These are phyloP conservation scores for Ilyonectria sp. DNA, from an alignment of 2,329 filamentous ascomycete species.

Conservation along the genomic window DNA sequence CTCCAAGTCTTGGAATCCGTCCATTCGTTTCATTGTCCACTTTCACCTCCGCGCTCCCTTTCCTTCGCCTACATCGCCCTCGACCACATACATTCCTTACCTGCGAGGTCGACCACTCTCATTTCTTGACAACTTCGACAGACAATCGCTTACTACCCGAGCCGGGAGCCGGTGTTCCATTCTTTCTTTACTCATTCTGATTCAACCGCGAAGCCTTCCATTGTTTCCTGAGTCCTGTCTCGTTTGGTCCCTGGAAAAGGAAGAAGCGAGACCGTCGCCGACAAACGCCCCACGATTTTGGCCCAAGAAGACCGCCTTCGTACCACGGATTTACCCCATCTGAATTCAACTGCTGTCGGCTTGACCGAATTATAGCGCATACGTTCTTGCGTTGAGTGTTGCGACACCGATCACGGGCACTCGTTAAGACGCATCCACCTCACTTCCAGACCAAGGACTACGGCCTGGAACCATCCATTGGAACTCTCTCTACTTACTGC, in stretches of 20 bases:
- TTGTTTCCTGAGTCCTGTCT: slow-evolving; percentile 6
- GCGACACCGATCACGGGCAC: slow-evolving; percentile 19
- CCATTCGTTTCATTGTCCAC: slow-evolving; percentile 31
- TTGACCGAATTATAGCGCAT: slow-evolving; percentile 26
- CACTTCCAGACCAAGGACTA: slow-evolving; percentile 11
- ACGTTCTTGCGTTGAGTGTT: slow-evolving; percentile 34
- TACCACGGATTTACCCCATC: slow-evolving; percentile 26
- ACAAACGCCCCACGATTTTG: slow-evolving; percentile 28
- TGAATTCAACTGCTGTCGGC: slow-evolving; percentile 22
- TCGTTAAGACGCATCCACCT: slow-evolving; percentile 34
- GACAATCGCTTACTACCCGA: slow-evolving; percentile 8
- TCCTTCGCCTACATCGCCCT: slow-evolving; percentile 29
- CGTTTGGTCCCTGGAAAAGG: slow-evolving; percentile 19
- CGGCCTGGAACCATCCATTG: neutral
- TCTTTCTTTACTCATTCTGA: slow-evolving; percentile 20
- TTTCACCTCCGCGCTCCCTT: slow-evolving; percentile 26
- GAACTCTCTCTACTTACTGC: neutral
- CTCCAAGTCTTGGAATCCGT: slow-evolving; percentile 30
- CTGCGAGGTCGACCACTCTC: slow-evolving; percentile 36
- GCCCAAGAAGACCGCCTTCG: slow-evolving; percentile 26
- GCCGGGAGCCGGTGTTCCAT: slow-evolving; percentile 1
- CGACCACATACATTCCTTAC: slow-evolving; percentile 44
- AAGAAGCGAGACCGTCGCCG: slow-evolving; percentile 27
- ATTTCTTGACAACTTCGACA: slow-evolving; percentile 17
- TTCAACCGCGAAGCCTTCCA: slow-evolving; percentile 4